A percentile compares a stretch with the other conserved stretches of the same genome.
Conservation (phyloP, 805 yeast species). For the Candida ipomoeae region DNA sequence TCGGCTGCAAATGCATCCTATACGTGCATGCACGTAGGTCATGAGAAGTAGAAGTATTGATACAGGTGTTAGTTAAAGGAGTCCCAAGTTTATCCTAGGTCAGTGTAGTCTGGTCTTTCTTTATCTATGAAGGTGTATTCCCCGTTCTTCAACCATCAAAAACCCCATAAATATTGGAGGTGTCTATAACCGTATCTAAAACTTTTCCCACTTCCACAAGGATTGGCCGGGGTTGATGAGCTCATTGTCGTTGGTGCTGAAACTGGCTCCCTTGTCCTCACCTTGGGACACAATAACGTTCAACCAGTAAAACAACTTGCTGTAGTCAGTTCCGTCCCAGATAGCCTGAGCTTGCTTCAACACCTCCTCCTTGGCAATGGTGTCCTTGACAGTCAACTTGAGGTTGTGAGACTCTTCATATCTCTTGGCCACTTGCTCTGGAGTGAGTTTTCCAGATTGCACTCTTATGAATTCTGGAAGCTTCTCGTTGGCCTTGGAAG, state of each 20-base stretch:
- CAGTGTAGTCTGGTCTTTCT: too few species aligned
- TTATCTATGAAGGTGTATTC: too few species aligned
- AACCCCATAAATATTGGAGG: too few species aligned
- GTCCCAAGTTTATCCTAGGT: too few species aligned
- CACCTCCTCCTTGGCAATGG: constrained; percentile 20
- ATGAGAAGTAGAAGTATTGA: too few species aligned
- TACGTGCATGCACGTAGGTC: too few species aligned
- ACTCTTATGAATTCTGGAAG: constrained; percentile 44
- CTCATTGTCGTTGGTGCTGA: constrained; percentile 34
- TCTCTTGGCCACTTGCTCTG: constrained; percentile 33
- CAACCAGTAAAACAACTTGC: constrained; percentile 23
- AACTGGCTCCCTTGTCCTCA: constrained; percentile 34
- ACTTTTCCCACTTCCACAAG: constrained; percentile 42
- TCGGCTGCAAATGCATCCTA: too few species aligned
- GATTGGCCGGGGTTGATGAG: constrained; percentile 43
- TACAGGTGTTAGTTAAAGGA: too few species aligned
- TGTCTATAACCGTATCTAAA: constrained; percentile 5
- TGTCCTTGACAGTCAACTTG: constrained; percentile 7
- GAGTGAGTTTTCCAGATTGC: constrained; percentile 37
- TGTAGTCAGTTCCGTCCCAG: constrained; percentile 23
- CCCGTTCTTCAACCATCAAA: too few species aligned
- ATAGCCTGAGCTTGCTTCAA: constrained; percentile 26
- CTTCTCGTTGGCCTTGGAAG: constrained; percentile 24
- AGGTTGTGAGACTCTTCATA: constrained; percentile 39
- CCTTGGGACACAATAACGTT: constrained; percentile 29